Conservation (phyloP, 805 yeast species). For the Metschnikowia cerradonensis region DNA sequence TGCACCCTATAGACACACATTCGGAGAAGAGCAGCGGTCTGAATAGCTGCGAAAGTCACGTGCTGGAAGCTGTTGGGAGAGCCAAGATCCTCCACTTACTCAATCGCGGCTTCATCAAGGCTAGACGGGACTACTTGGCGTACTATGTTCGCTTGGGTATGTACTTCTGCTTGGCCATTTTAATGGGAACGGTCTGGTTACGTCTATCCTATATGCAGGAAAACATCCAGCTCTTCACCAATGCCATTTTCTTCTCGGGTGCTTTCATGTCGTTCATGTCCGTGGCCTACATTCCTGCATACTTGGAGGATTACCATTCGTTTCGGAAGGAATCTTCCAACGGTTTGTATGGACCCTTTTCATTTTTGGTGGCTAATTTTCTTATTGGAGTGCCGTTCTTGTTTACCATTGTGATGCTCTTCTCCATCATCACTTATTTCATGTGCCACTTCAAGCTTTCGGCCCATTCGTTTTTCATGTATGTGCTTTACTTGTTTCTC, state of each 20-base stretch:
- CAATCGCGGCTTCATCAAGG: slow-evolving; percentile 27
- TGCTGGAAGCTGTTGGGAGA: neutral
- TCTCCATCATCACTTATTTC: slow-evolving; percentile 32
- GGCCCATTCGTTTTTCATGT: slow-evolving; percentile 30
- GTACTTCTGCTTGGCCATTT: slow-evolving; percentile 37
- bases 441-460: slow-evolving; percentile 28
- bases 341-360: slow-evolving; percentile 35
- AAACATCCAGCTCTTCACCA: slow-evolving; percentile 27
- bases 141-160: slow-evolving; percentile 34
- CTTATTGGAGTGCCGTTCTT: slow-evolving; percentile 35
- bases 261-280: slow-evolving; percentile 45
- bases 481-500: slow-evolving; percentile 35
- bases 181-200: slow-evolving; percentile 40
- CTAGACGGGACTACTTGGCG: slow-evolving; percentile 33
- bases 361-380: slow-evolving; percentile 34
- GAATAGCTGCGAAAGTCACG: neutral
- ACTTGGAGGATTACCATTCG: slow-evolving; percentile 29
- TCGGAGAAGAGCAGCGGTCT: neutral
- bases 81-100: slow-evolving; percentile 18
- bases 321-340: slow-evolving; percentile 31
- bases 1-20: neutral
- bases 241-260: slow-evolving; percentile 38
- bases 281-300: slow-evolving; percentile 40
- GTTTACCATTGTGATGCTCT: slow-evolving; percentile 27
- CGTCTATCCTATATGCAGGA: slow-evolving; percentile 22